These are phyloP conservation scores for Dendrobium chrysotoxum DNA, from an alignment of 106 monocot species.

Conservation along the genomic window DNA sequence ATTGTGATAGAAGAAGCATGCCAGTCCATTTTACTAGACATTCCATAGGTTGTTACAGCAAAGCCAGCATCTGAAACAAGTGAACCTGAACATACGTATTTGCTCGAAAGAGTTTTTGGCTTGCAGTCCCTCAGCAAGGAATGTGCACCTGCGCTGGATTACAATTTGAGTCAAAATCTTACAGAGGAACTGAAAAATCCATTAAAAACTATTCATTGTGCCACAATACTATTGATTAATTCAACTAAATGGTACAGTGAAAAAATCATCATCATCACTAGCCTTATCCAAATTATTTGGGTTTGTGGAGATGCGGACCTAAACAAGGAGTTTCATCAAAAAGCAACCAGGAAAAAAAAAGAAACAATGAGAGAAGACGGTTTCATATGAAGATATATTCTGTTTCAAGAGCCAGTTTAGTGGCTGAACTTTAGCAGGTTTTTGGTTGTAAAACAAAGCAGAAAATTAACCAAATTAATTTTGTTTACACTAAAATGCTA, in stretches of 20 bases:
- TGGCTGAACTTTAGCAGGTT: too few relatives aligned
- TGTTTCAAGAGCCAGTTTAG: too few relatives aligned
- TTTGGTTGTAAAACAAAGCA: too few relatives aligned
- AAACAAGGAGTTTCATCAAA: background rate
- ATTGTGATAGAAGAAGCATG: slow-evolving; percentile 29
- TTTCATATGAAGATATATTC: too few relatives aligned
- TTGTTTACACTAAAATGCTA: too few relatives aligned
- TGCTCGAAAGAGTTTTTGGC: background rate
- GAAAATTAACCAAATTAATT: too few relatives aligned
- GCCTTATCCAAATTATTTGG: background rate
- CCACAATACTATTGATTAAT: background rate
- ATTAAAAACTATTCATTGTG: background rate
- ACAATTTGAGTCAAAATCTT: background rate
- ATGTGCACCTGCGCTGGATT: slow-evolving; percentile 39
- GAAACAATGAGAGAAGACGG: background rate
- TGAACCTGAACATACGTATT: background rate
- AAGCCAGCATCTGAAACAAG: slow-evolving; percentile 4
- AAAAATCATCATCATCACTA: background rate
- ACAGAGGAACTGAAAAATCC: background rate
- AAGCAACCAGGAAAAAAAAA: background rate
- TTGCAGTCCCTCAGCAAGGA: slow-evolving; percentile 14
- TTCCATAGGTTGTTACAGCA: slow-evolving; percentile 34
- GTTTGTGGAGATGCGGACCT: background rate
- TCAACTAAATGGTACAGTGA: background rate
- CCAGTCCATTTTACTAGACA: slow-evolving; percentile 31